Evolutionary conservation across 169 alveolate species (phyloP).

Genomic region (Plasmodium knowlesi): DNA sequence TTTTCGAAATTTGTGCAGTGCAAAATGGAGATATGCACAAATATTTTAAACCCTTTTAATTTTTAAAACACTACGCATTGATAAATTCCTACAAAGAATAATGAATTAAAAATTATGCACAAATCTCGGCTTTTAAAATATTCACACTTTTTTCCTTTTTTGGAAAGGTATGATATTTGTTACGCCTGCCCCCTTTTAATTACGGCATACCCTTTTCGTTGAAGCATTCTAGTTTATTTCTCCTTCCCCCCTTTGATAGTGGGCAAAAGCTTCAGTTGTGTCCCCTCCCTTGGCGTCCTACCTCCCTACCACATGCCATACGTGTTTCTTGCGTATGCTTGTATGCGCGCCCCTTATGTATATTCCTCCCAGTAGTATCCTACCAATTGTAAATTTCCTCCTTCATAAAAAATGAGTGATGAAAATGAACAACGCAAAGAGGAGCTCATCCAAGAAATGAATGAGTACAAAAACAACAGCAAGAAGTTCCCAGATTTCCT

Average conservation of each 20-base stretch:
- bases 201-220: neutral
- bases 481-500: constrained; percentile 56
- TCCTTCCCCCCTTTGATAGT: neutral
- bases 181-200: neutral
- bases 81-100: neutral
- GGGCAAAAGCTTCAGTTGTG: neutral
- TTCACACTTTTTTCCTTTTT: neutral
- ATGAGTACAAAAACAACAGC: constrained; percentile 28
- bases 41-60: neutral
- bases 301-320: neutral
- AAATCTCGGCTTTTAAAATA: neutral
- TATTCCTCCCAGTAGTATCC: neutral
- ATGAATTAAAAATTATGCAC: neutral
- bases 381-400: neutral
- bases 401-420: constrained; percentile 34
- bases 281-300: neutral
- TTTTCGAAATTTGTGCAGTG: neutral
- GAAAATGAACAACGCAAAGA: constrained; percentile 27
- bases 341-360: neutral
- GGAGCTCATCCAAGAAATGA: constrained; percentile 35
- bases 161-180: neutral
- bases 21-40: neutral
- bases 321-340: neutral
- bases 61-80: neutral
- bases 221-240: neutral